Evolutionary conservation across 805 yeast species (phyloP).

Genomic region (Kodamaea sagamina): DNA sequence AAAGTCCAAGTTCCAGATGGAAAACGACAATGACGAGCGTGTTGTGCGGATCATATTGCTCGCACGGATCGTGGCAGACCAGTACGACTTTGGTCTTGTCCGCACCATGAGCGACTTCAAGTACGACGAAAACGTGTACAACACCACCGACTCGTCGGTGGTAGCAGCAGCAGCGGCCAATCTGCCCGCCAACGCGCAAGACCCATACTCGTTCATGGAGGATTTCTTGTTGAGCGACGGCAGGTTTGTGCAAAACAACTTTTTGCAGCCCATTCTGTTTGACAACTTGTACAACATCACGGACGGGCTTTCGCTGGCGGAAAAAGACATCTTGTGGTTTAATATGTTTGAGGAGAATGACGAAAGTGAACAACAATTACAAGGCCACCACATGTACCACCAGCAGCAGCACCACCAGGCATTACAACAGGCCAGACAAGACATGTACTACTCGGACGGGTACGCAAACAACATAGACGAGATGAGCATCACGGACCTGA

Average conservation of each 20-base stretch:
- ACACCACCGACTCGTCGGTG: conserved; percentile 25
- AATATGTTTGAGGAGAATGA: conserved; percentile 6
- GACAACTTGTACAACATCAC: conserved; percentile 27
- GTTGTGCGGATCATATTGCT: conserved; percentile 52
- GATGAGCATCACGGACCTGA: conserved; percentile 4
- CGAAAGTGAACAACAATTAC: background rate
- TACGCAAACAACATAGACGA: background rate
- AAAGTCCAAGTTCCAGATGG: conserved; percentile 27
- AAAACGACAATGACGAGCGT: conserved; percentile 51
- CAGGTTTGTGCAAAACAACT: conserved; percentile 43
- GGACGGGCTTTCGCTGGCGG: conserved; percentile 14
- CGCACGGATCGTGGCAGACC: conserved; percentile 53
- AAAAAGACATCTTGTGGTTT: conserved; percentile 33
- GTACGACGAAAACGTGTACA: conserved; percentile 34
- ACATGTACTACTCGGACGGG: conserved; percentile 1
- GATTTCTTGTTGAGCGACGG: conserved; percentile 43
- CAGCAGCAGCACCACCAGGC: conserved; percentile 1
- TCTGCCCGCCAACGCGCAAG: conserved; percentile 16
- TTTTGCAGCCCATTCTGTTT: conserved; percentile 36
- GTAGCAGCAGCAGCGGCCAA: conserved; percentile 18
- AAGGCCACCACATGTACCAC: background rate
- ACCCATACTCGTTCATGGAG: conserved; percentile 29
- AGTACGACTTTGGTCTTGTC: conserved; percentile 56
- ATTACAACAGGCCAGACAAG: background rate
- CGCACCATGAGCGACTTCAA: conserved; percentile 48